Base-by-base conservation (phyloP, 257 asterid species). In the Solanum dulcamara region DNA sequence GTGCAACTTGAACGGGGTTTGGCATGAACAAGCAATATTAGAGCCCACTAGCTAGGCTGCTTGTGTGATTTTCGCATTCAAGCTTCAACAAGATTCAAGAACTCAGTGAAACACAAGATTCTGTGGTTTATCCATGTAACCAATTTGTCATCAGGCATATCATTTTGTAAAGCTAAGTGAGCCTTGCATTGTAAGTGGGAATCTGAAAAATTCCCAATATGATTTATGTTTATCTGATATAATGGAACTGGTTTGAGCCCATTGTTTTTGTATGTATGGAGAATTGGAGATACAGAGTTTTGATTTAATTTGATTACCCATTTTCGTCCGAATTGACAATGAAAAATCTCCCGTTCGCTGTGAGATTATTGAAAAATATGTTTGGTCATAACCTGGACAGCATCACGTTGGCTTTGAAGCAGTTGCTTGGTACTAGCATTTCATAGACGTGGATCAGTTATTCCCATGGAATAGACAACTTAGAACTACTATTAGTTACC, bases 21-120 rank as follows among this genome's bases (percentile, higher is more conserved):
- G 99, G 98, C 94, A 90, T 71, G 92, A 93, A 88, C 96, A 93
- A 89, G 98, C 95, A 62, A 83, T 90, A 83, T 89, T 93, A 84
- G 87, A 92, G 66, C 96, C 97, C 14, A 80, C 91, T 33, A 80
- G 79, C 67, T 93, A 91, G 60, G 18, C 38, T 38, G 40, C 44
- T 17, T 33, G 10, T 48, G 11, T 79, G 28, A 30, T 48, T 48
- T 79, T 10, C 42, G 13, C 28, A 48, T 79, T 79, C 44, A 28
- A 46, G 60, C 40, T 17, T 28, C 10, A 28, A 26, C 40, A 75
- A 26, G 59, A 42, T 67, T 15, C 57, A 74, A 24, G 57, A 74
- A 74, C 57, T 7, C 81, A 74, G 0, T 24, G 30, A n/a, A 74
- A 42, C 81, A 24, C 40, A 42, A 75, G 83, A 17, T 28, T 17